A percentile compares a stretch with the other conserved stretches of the same genome.
Conservation (phyloP, 129 eudicot genomes). For the Flaveria robusta region DNA sequence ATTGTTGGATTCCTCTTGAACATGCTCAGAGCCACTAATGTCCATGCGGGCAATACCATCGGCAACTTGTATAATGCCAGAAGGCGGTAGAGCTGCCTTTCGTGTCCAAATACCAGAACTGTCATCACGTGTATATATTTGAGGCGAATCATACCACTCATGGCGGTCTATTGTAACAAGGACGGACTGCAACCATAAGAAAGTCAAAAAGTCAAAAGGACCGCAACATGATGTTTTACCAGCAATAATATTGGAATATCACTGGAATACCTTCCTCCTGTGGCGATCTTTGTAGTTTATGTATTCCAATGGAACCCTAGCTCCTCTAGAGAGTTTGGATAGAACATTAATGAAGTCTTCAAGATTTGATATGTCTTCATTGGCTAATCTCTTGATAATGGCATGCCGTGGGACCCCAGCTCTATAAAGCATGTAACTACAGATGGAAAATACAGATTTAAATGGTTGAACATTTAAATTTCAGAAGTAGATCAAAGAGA, state of each 20-base stretch:
- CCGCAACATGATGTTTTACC: background rate
- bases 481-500: background rate
- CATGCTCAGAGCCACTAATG: slow-evolving; percentile 45
- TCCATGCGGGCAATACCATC: slow-evolving; percentile 57
- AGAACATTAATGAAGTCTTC: slow-evolving; percentile 75
- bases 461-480: background rate
- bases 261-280: slow-evolving; percentile 64
- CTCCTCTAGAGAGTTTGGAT: slow-evolving; percentile 79
- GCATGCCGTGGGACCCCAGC: slow-evolving; percentile 98
- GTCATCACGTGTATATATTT: slow-evolving; percentile 81
- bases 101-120: slow-evolving; percentile 72
- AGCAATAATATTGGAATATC: background rate
- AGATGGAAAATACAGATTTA: too few species aligned
- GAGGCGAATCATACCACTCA: slow-evolving; percentile 94
- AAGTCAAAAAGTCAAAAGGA: background rate
- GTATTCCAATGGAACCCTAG: slow-evolving; percentile 85
- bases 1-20: slow-evolving; percentile 54
- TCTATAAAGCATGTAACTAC: slow-evolving; percentile 83
- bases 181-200: slow-evolving; percentile 67
- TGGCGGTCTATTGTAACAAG: slow-evolving; percentile 90
- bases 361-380: slow-evolving; percentile 68
- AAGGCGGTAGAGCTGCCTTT: slow-evolving; percentile 56
- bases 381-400: slow-evolving; percentile 81
- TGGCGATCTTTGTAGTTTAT: slow-evolving; percentile 81
- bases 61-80: slow-evolving; percentile 38